Evolutionary conservation across 331 rosid species (phyloP).

Genomic region (Quercus phellos): DNA sequence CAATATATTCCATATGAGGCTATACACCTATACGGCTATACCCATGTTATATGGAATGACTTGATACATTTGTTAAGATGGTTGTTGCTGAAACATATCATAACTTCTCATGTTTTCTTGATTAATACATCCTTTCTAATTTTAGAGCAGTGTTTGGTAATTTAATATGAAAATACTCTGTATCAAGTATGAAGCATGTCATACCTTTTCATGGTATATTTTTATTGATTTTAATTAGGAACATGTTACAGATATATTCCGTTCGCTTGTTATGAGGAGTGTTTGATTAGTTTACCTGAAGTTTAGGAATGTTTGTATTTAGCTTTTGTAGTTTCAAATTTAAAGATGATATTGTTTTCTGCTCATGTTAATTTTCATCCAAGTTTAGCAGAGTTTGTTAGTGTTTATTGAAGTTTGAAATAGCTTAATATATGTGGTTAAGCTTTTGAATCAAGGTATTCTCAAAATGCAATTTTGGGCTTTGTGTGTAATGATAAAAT

Average conservation of each 20-base stretch:
- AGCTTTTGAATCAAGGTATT: background rate
- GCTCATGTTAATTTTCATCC: background rate
- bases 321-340: background rate
- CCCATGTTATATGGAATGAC: background rate
- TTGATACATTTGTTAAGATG: background rate
- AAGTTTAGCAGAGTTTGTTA: background rate
- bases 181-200: too few species aligned
- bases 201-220: too few species aligned
- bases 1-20: background rate
- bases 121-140: background rate
- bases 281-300: too few species aligned
- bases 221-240: background rate
- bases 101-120: background rate
- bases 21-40: background rate
- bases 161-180: too few species aligned
- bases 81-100: background rate
- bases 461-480: background rate
- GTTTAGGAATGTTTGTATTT: background rate
- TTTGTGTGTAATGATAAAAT: background rate
- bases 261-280: too few species aligned
- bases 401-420: background rate
- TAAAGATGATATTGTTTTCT: background rate
- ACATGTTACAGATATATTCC: background rate
- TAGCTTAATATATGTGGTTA: background rate
- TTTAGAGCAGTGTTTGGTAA: too few species aligned